Base-by-base conservation (phyloP, 2,329 filamentous ascomycete species). In the Phialophora macrospora region DNA sequence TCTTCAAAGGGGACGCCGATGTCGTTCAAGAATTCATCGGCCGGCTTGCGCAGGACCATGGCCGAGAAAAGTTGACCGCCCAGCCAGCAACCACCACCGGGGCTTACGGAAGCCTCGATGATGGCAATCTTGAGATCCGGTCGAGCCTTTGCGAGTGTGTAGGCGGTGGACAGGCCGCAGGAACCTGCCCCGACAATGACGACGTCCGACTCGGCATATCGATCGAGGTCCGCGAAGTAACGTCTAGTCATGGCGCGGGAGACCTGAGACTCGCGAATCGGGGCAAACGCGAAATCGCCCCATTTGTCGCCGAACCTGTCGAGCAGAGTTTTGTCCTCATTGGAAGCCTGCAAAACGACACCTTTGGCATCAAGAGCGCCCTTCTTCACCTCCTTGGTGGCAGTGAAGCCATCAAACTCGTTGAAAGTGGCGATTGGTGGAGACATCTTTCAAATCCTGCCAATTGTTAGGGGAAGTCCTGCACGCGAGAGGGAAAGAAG, bases 21-120 rank as follows among this genome's bases (percentile, higher is more conserved):
- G 74, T 96, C 92, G 49, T 85, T 83, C 65, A 97, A 82, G 82
- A 97, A 97, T 63, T 85, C 86, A 75, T 97, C 90, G 60, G 93
- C 93, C 12, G 93, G 92, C 83, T 95, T 96, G 74, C 93, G 90
- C 89, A 97, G 93, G 56, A 97, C 86, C 93, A 97, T 97, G 75
- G 93, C 93, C 67, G 88, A 91, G 87, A 97, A 97, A 64, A 97
- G 90, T 82, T 97, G 93, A 20, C 93, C 93, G 64, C 93, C 93
- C 54, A 97, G 87, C 93, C 93, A 97, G 68, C 92, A 93, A 74
- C 93, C 93, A 70, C 93, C 93, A 80, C 86, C 81, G 60, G 93
- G 93, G 59, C 91, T 89, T 54, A 97, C 93, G 55, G 89, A 90
- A 49, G 93, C 91, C 81, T 97, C 93, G 73, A 97, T 85, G 75